These are phyloP conservation scores for Verticillium isaacii DNA, from an alignment of 2,329 filamentous ascomycete species.

Conservation along the genomic window DNA sequence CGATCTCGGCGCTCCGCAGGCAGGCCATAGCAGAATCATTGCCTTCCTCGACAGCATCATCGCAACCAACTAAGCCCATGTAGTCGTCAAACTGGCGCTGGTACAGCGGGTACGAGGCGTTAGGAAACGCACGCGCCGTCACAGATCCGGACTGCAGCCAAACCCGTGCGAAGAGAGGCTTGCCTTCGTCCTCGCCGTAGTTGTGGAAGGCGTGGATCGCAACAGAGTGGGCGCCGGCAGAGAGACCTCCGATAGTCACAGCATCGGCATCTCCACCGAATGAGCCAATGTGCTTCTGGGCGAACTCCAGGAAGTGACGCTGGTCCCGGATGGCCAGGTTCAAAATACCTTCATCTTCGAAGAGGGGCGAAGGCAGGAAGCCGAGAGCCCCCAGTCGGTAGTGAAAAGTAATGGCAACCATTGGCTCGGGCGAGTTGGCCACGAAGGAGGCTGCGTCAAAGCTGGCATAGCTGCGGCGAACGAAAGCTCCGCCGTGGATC, in stretches of 20 bases:
- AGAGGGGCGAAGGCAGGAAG: constrained; percentile 35
- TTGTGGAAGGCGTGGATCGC: constrained; percentile 33
- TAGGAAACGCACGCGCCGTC: constrained; percentile 30
- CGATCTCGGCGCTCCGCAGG: constrained; percentile 28
- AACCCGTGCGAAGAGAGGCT: constrained; percentile 25
- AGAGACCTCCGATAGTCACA: constrained; percentile 51
- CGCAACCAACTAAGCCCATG: constrained; percentile 22
- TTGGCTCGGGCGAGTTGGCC: constrained; percentile 17
- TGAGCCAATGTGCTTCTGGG: constrained; percentile 42
- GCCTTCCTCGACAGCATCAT: constrained; percentile 21
- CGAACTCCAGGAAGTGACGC: constrained; percentile 45
- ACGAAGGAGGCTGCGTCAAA: constrained; percentile 17
- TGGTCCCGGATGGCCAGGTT: constrained; percentile 53
- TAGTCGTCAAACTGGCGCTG: constrained; percentile 26
- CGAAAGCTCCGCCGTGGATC: constrained; percentile 9
- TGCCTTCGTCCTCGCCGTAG: constrained; percentile 23
- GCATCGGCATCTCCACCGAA: constrained; percentile 49
- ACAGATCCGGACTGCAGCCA: constrained; percentile 31
- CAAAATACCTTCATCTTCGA: constrained; percentile 30
- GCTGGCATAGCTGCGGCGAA: neutral
- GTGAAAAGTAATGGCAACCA: constrained; percentile 21
- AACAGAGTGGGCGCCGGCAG: constrained; percentile 40
- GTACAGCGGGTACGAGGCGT: constrained; percentile 27
- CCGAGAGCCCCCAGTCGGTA: constrained; percentile 26
- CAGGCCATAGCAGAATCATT: constrained; percentile 29